These are phyloP conservation scores for Phytopythium oedochilum DNA, from an alignment of 352 stramenopile species.

Conservation along the genomic window DNA sequence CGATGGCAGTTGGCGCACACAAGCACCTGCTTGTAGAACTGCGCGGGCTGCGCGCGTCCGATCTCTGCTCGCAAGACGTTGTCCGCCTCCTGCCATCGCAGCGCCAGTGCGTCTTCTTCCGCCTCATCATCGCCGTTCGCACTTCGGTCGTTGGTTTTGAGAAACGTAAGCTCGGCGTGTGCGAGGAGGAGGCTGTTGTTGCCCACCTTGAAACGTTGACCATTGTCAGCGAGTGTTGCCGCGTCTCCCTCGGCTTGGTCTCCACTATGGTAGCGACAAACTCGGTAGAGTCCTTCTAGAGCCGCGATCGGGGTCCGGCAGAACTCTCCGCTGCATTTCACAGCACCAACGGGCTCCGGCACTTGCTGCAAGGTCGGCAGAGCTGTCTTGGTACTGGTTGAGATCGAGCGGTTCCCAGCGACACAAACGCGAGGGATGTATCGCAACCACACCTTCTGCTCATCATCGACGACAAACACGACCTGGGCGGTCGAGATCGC, in stretches of 20 bases:
- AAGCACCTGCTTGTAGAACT: slow-evolving; percentile 76
- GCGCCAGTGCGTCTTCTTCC: slow-evolving; percentile 11
- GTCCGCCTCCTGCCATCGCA: slow-evolving; percentile 66
- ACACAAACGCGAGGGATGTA: neutral
- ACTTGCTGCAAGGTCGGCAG: slow-evolving; percentile 34
- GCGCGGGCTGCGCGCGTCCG: slow-evolving; percentile 50
- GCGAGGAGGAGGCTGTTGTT: slow-evolving; percentile 73
- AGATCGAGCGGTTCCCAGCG: neutral
- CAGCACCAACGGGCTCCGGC: slow-evolving; percentile 3
- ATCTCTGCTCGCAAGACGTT: slow-evolving; percentile 59
- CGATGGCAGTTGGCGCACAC: slow-evolving; percentile 74
- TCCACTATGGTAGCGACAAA: neutral
- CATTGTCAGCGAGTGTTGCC: slow-evolving; percentile 26
- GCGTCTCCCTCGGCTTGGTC: slow-evolving; percentile 1
- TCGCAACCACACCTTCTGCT: slow-evolving; percentile 1
- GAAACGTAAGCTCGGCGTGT: slow-evolving; percentile 50
- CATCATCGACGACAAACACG: slow-evolving; percentile 2
- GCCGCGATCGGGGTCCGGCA: slow-evolving; percentile 29
- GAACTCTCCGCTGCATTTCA: slow-evolving; percentile 68
- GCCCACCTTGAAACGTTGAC: slow-evolving; percentile 60
- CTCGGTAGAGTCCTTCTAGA: slow-evolving; percentile 29
- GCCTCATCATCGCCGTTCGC: slow-evolving; percentile 5
- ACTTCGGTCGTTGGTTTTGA: slow-evolving; percentile 12
- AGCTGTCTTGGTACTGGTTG: slow-evolving; percentile 18
- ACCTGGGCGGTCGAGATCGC: neutral